A percentile compares a stretch with the other conserved stretches of the same genome.
Conservation (phyloP, 78 protist genomes). For the Creolimax fragrantissima region DNA sequence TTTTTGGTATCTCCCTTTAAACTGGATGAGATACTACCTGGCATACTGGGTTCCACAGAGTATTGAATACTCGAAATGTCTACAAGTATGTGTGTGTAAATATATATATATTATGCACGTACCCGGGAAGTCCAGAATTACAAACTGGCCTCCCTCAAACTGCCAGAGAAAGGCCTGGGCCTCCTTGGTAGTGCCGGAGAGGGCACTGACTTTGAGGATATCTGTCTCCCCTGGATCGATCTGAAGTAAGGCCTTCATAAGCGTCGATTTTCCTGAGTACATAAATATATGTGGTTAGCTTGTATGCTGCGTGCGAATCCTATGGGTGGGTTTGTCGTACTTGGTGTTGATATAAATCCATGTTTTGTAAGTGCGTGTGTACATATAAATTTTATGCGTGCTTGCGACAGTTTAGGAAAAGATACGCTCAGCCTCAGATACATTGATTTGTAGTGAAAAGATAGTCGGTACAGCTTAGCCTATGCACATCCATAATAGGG, state of each 20-base stretch:
- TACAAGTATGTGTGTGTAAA: background rate
- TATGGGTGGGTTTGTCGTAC: background rate
- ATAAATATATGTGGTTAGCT: background rate
- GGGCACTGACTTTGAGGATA: background rate
- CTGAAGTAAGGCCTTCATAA: background rate
- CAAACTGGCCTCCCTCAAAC: background rate
- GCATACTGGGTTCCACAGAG: too few species aligned
- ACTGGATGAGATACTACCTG: too few species aligned
- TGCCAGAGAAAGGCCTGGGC: conserved; percentile 14
- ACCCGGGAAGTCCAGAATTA: background rate
- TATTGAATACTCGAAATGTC: too few species aligned
- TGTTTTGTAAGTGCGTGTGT: background rate
- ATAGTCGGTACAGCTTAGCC: too few species aligned
- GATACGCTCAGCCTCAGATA: too few species aligned
- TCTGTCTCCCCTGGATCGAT: background rate
- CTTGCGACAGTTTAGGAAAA: background rate
- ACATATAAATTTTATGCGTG: background rate
- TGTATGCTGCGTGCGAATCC: background rate
- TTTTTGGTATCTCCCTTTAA: too few species aligned
- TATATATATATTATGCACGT: background rate
- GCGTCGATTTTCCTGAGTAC: background rate
- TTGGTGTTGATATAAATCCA: background rate
- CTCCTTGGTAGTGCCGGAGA: background rate
- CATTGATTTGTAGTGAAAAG: too few species aligned
- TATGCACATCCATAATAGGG: too few species aligned